Percentiles rank a stretch among this genome's conserved stretches.
phyloP scores from a whole-genome alignment of 805 yeast genomes.

The Yamadazyma phyllophila region DNA sequence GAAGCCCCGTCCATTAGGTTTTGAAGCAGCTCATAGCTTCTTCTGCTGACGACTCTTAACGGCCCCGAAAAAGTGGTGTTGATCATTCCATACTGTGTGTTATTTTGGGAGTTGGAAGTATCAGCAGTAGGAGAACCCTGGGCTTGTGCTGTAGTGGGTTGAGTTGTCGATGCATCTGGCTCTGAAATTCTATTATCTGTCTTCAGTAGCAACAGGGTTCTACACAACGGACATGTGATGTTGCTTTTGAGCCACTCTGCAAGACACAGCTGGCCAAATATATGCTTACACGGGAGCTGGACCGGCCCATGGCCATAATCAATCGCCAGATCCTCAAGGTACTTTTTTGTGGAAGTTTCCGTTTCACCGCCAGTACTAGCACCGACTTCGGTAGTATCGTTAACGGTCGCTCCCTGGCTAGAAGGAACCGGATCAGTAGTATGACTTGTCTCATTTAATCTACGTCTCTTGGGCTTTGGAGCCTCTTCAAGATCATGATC shows the following conservation, averaged over 20 bases:
- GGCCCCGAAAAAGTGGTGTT: conserved; percentile 5
- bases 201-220: conserved; percentile 38
- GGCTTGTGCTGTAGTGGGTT: background rate
- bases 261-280: conserved; percentile 84
- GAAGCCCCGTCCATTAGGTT: background rate
- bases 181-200: background rate
- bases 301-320: conserved; percentile 59
- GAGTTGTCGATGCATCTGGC: too few species aligned
- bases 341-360: conserved; percentile 5
- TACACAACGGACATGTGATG: conserved; percentile 83
- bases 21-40: conserved; percentile 8
- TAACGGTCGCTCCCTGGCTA: too few species aligned
- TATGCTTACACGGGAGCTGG: conserved; percentile 79
- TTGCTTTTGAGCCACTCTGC: conserved; percentile 77
- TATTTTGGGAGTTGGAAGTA: background rate
- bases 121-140: background rate
- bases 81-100: background rate
- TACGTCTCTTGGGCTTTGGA: conserved; percentile 19
- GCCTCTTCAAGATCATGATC: conserved; percentile 7
- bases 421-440: too few species aligned
- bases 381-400: background rate
- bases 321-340: conserved; percentile 15
- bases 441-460: conserved; percentile 15
- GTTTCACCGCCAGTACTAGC: background rate
- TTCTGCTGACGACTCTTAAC: conserved; percentile 9